Conservation (phyloP, 306 rosid species). For the Acmispon strigosus region DNA sequence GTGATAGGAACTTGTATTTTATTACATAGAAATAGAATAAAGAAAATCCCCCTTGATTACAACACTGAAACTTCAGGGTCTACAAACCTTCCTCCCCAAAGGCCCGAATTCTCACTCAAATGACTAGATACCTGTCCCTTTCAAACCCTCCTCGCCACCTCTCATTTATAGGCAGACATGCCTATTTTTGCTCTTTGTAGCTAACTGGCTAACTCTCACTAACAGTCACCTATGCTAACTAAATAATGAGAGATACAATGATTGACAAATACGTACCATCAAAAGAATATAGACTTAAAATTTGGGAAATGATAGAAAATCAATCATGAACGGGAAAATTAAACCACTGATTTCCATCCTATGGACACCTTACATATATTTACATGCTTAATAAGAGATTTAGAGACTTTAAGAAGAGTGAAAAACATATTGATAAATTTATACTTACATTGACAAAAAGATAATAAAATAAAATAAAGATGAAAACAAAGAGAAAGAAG, state of each 20-base stretch:
- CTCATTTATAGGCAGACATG: too few relatives aligned
- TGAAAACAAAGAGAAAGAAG: neutral
- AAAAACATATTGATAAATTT: neutral
- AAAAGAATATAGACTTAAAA: neutral
- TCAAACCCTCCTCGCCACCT: too few relatives aligned
- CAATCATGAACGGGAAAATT: neutral
- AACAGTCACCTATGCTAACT: neutral
- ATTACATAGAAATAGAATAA: too few relatives aligned
- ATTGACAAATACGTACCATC: neutral
- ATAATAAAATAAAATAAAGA: neutral
- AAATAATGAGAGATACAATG: neutral
- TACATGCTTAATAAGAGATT: neutral
- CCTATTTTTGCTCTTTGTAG: too few relatives aligned
- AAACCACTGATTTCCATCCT: constrained; percentile 1
- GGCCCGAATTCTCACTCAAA: too few relatives aligned
- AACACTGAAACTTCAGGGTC: too few relatives aligned
- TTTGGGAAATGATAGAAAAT: neutral
- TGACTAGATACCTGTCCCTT: too few relatives aligned
- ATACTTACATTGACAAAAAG: neutral
- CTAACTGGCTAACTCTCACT: too few relatives aligned
- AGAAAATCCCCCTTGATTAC: too few relatives aligned
- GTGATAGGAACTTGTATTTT: too few relatives aligned
- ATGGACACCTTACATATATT: neutral
- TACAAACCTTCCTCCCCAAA: too few relatives aligned
- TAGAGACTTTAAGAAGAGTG: neutral